These are phyloP conservation scores for Incumbomyces lentus DNA, from an alignment of 2,329 filamentous ascomycete species.

Conservation along the genomic window DNA sequence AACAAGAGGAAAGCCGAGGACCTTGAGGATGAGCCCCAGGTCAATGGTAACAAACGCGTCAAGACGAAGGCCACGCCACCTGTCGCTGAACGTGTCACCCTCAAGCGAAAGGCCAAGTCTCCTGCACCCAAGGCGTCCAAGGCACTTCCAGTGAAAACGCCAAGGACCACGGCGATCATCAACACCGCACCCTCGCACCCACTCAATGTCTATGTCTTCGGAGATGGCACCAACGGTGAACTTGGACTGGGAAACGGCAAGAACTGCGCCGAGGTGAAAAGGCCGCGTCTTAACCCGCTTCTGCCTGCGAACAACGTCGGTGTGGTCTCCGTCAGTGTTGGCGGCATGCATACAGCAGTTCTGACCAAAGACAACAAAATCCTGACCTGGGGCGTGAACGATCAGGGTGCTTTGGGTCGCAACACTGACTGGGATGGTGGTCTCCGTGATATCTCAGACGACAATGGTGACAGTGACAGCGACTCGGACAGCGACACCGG, in stretches of 20 bases:
- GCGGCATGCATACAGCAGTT: slow-evolving; percentile 67
- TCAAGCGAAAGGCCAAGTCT: background rate
- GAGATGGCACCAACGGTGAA: slow-evolving; percentile 64
- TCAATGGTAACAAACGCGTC: slow-evolving; percentile 1
- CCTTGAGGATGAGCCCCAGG: slow-evolving; percentile 5
- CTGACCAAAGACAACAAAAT: slow-evolving; percentile 70
- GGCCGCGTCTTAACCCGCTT: slow-evolving; percentile 56
- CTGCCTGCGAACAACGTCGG: slow-evolving; percentile 45
- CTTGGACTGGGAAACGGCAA: slow-evolving; percentile 63
- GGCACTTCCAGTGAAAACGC: slow-evolving; percentile 10
- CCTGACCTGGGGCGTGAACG: slow-evolving; percentile 81
- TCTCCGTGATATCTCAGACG: slow-evolving; percentile 23
- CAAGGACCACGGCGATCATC: slow-evolving; percentile 32
- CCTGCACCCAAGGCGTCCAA: slow-evolving; percentile 7
- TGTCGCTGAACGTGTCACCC: background rate
- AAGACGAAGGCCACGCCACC: background rate
- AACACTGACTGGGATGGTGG: slow-evolving; percentile 49
- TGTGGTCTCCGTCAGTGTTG: slow-evolving; percentile 47
- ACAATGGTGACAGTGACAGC: slow-evolving; percentile 30
- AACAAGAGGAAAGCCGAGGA: slow-evolving; percentile 20
- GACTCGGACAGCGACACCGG: slow-evolving; percentile 38
- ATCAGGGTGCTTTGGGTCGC: slow-evolving; percentile 66
- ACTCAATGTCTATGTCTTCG: slow-evolving; percentile 68
- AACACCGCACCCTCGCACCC: slow-evolving; percentile 54
- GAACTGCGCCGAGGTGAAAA: slow-evolving; percentile 54